Evolutionary conservation across 495 filamentous ascomycete species (phyloP), one percentile per base, ranked within the genome.

Genomic region (Podospora pseudoanserina): DNA sequence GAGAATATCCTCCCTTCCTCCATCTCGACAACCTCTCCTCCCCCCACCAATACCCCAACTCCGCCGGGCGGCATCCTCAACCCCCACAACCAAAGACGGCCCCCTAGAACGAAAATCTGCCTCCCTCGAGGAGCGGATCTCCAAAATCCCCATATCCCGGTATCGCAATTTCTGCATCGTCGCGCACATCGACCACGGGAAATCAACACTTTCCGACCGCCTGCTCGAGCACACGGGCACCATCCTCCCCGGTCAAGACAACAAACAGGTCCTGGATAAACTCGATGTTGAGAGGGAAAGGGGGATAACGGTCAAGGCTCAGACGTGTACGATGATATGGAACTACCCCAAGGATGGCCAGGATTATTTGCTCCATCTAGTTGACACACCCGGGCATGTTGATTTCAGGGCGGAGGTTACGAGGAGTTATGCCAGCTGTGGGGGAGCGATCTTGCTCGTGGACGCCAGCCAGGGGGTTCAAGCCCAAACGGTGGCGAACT

Each of bases 131-230:
- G 80, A 81, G 55, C 86, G 95, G 71, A 98, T 99, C 64, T 83
- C 90, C 11, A 89, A 85, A 0, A 97, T 99, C 68, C 95, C 95
- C 4, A 87, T 98, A 69, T 90, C 93, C 32, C 90, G 94, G 19
- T 99, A 92, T 77, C 90, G 95, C 53, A 99, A 99, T 77, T 93
- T 99, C 76, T 99, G 95, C 76, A 98, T 99, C 74, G 95, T 99
- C 65, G 95, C 95, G 5, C 95, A 99, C 78, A 96, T 99, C 79
- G 95, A 99, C 79, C 95, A 99, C 89, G 95, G 95, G 75, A 99
- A 99, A 77, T 92, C 89, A 69, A 99, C 95, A 5, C 90, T 99
- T 67, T 91, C 87, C 67, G 95, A 99, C 71, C 90, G 95, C 11
- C 81, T 99, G 34, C 86, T 99, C 34, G 96, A 99, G 83, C 84